Conservation (phyloP, 2,329 filamentous ascomycete species). For the Periconia digitata region DNA sequence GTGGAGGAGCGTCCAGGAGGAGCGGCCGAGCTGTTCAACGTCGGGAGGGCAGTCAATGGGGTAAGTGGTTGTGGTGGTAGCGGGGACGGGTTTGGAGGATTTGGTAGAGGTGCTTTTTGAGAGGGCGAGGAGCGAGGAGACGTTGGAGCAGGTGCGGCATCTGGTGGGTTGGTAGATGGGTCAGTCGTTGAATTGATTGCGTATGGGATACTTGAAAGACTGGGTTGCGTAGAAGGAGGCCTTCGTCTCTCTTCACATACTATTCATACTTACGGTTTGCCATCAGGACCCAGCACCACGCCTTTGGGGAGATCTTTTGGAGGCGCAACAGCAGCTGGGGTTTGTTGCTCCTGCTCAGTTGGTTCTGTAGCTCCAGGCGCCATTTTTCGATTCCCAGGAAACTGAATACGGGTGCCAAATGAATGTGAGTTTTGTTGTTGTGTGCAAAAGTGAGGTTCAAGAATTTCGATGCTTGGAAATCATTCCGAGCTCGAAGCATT, state of each 20-base stretch:
- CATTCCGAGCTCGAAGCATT: not conserved
- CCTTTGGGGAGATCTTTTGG: conserved; percentile 67
- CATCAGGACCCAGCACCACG: conserved; percentile 75
- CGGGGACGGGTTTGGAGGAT: conserved; percentile 27
- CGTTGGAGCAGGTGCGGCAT: conserved; percentile 70
- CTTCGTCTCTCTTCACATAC: conserved; percentile 18
- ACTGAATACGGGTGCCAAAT: not conserved
- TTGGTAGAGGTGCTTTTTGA: conserved; percentile 47
- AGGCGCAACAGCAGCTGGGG: conserved; percentile 14
- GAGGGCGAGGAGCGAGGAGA: conserved; percentile 62
- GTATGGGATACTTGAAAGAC: not conserved
- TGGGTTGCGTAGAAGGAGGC: no score
- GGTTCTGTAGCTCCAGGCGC: conserved; percentile 24
- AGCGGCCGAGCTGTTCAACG: conserved; percentile 81
- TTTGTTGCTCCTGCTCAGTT: conserved; percentile 24
- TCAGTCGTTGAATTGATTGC: conserved; percentile 1
- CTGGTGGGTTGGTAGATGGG: no score
- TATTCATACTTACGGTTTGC: conserved; percentile 70
- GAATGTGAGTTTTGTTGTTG: conserved; percentile 1
- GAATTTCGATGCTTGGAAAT: conserved; percentile 11
- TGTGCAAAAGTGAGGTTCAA: not conserved
- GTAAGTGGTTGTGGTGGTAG: conserved; percentile 31
- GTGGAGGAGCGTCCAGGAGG: conserved; percentile 92
- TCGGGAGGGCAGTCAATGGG: conserved; percentile 82
- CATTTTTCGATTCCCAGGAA: conserved; percentile 14